Conservation (phyloP, 345 rosid genomes). For the Nasturtium officinale region DNA sequence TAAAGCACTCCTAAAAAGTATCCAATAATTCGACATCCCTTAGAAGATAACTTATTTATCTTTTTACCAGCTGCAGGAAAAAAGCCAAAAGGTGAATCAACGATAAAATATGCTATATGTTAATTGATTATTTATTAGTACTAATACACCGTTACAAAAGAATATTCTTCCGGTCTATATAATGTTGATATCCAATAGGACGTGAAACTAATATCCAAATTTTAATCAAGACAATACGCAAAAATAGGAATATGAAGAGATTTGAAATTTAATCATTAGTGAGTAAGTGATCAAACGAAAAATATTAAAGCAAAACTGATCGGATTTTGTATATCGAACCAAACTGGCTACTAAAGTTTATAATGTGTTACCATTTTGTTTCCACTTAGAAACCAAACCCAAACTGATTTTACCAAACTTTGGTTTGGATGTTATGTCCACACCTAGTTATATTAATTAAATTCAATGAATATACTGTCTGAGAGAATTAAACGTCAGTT, state of each 20-base stretch:
- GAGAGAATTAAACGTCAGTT: not conserved
- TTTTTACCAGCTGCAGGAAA: constrained; percentile 17
- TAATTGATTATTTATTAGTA: not conserved
- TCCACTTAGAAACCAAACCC: not conserved
- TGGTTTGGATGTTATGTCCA: not conserved
- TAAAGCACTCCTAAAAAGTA: constrained; percentile 25
- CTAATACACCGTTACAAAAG: not conserved
- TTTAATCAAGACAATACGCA: not conserved
- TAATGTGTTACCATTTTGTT: too few relatives aligned
- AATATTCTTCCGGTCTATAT: not conserved
- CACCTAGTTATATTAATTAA: too few relatives aligned
- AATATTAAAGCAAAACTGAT: too few relatives aligned
- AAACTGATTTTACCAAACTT: too few relatives aligned
- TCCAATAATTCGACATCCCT: constrained; percentile 5
- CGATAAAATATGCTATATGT: constrained; percentile 4
- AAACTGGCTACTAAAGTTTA: too few relatives aligned
- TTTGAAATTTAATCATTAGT: too few relatives aligned
- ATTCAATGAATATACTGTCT: too few relatives aligned
- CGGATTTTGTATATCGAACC: too few relatives aligned
- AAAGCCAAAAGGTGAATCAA: constrained; percentile 13
- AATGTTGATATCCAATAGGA: not conserved
- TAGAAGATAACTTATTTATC: constrained; percentile 17
- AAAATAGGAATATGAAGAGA: not conserved
- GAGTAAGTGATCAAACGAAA: too few relatives aligned
- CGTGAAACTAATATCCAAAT: not conserved